Evolutionary conservation across 352 stramenopile species (phyloP).

Genomic region (Discostella stelligera): DNA sequence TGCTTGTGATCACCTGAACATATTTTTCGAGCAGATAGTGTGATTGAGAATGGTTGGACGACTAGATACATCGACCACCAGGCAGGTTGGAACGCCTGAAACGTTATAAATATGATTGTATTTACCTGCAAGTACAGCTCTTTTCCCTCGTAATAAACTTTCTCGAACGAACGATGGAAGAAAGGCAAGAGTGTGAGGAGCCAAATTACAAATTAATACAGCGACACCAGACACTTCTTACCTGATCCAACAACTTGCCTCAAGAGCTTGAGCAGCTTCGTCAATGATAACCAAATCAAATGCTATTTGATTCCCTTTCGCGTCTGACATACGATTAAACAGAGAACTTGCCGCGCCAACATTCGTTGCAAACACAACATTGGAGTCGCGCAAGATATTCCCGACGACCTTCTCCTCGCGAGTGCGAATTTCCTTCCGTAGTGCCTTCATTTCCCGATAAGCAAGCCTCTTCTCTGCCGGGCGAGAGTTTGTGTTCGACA

Average conservation of each 20-base stretch:
- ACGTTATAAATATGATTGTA: conserved; percentile 1
- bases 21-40: conserved; percentile 23
- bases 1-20: conserved; percentile 90
- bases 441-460: conserved; percentile 86
- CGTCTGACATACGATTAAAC: conserved; percentile 82
- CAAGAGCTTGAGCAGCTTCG: conserved; percentile 95
- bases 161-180: conserved; percentile 3
- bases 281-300: conserved; percentile 97
- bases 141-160: conserved; percentile 87
- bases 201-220: not conserved
- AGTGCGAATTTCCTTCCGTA: conserved; percentile 92
- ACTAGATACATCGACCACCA: not conserved
- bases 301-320: conserved; percentile 41
- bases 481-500: conserved; percentile 58
- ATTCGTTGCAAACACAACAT: conserved; percentile 96
- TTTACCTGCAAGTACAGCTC: conserved; percentile 82
- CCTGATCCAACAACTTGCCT: conserved; percentile 95
- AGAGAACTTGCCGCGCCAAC: conserved; percentile 90
- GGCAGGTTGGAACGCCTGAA: not conserved
- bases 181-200: not conserved
- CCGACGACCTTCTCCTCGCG: conserved; percentile 91
- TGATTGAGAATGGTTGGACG: conserved; percentile 7
- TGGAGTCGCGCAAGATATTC: conserved; percentile 88
- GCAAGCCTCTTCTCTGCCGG: conserved; percentile 61
- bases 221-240: not conserved